These are phyloP conservation scores for Papiliotrema flavescens DNA, from an alignment of 1,284 basidiomycete species.

Conservation along the genomic window DNA sequence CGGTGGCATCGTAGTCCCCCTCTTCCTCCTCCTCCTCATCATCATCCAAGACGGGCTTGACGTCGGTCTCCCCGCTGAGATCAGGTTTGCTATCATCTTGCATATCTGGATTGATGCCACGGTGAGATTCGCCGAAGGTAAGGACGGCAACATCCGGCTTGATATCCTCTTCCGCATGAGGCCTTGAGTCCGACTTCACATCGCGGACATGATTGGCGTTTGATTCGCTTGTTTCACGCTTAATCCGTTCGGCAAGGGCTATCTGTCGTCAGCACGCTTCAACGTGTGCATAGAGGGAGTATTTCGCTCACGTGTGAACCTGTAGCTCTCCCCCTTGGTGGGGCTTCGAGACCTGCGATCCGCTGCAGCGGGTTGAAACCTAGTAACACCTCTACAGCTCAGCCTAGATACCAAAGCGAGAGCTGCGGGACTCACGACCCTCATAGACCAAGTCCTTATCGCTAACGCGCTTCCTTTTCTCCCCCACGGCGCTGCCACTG, in stretches of 20 bases:
- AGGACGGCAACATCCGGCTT: too few relatives aligned
- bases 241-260: too few relatives aligned
- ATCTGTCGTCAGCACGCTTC: background rate
- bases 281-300: background rate
- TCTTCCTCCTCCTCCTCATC: slow-evolving; percentile 24
- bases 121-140: too few relatives aligned
- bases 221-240: too few relatives aligned
- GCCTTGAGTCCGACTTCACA: too few relatives aligned
- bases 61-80: background rate
- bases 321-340: background rate
- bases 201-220: too few relatives aligned
- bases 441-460: slow-evolving; percentile 21
- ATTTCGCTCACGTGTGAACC: background rate
- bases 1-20: slow-evolving; percentile 13
- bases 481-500: background rate
- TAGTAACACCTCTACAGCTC: slow-evolving; percentile 21
- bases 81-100: background rate
- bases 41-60: background rate
- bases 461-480: slow-evolving; percentile 1
- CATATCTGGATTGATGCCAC: background rate
- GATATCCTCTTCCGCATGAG: too few relatives aligned
- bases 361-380: slow-evolving; percentile 27
- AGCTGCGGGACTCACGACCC: slow-evolving; percentile 27
- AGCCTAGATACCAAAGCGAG: background rate
- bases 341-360: slow-evolving; percentile 20